Evolutionary conservation across 1,284 basidiomycete genomes (phyloP).

Genomic region (Trametes polyzona): DNA sequence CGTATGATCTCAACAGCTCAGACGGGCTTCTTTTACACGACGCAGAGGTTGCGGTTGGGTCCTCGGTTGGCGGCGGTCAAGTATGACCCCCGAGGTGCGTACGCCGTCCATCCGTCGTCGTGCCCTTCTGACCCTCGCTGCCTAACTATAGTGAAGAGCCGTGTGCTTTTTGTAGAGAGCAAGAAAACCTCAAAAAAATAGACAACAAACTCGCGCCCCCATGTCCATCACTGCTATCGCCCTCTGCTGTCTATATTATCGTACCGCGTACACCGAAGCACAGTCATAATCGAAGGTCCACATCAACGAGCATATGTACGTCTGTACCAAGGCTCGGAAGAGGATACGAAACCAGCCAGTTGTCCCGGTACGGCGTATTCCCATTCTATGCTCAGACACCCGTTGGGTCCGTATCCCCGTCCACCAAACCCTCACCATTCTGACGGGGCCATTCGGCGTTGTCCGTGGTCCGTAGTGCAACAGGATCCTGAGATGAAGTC

Average conservation of each 20-base stretch:
- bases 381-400: too few relatives aligned
- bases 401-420: too few relatives aligned
- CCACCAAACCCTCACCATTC: too few relatives aligned
- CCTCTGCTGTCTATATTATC: neutral
- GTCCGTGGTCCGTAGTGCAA: too few relatives aligned
- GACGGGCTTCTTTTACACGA: constrained; percentile 90
- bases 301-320: too few relatives aligned
- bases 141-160: constrained; percentile 57
- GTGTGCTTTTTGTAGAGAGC: constrained; percentile 81
- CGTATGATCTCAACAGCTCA: constrained; percentile 88
- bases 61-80: constrained; percentile 83
- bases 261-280: too few relatives aligned
- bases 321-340: too few relatives aligned
- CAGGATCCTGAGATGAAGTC: too few relatives aligned
- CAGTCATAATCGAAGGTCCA: too few relatives aligned
- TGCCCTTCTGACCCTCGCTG: neutral
- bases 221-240: neutral
- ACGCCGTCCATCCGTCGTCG: neutral
- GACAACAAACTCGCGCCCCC: neutral
- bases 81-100: constrained; percentile 84
- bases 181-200: constrained; percentile 65
- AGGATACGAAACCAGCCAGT: too few relatives aligned
- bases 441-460: too few relatives aligned
- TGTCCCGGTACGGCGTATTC: too few relatives aligned
- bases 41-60: constrained; percentile 69